These are phyloP conservation scores for Saccharomycopsis malanga DNA, from an alignment of 805 yeast genomes.

Conservation along the genomic window DNA sequence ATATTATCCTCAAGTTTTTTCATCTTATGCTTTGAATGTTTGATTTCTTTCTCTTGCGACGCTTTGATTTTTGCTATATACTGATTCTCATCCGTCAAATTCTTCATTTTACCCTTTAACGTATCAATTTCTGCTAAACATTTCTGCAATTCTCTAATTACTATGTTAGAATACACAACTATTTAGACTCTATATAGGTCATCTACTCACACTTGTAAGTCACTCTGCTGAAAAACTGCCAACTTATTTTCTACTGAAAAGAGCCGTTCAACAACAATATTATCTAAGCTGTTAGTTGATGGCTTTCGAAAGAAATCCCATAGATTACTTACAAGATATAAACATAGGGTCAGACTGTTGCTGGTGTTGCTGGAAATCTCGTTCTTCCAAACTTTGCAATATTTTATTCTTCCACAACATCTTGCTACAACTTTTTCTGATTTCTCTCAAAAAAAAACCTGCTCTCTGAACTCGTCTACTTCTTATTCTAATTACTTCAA, in stretches of 20 bases:
- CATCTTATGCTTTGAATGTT: conserved; percentile 26
- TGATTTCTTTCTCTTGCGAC: conserved; percentile 24
- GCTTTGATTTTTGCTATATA: conserved; percentile 19
- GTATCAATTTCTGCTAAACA: conserved; percentile 1
- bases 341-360: background rate
- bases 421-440: background rate
- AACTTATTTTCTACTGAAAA: conserved; percentile 20
- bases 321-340: conserved; percentile 13
- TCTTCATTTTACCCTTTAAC: conserved; percentile 1
- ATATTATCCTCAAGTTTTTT: conserved; percentile 27
- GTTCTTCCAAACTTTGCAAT: conserved; percentile 11
- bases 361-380: conserved; percentile 21
- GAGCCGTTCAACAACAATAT: conserved; percentile 2
- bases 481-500: no score
- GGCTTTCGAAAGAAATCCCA: background rate
- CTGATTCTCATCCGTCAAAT: conserved; percentile 19
- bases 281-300: conserved; percentile 3
- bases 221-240: conserved; percentile 5
- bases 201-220: conserved; percentile 19
- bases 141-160: conserved; percentile 15
- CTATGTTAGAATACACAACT: no score
- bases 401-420: conserved; percentile 20
- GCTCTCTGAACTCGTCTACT: no score
- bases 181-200: no score
- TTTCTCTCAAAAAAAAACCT: no score